phyloP scores from a whole-genome alignment of 2,329 filamentous ascomycete genomes.

The Arthrobotrys sinensis region DNA sequence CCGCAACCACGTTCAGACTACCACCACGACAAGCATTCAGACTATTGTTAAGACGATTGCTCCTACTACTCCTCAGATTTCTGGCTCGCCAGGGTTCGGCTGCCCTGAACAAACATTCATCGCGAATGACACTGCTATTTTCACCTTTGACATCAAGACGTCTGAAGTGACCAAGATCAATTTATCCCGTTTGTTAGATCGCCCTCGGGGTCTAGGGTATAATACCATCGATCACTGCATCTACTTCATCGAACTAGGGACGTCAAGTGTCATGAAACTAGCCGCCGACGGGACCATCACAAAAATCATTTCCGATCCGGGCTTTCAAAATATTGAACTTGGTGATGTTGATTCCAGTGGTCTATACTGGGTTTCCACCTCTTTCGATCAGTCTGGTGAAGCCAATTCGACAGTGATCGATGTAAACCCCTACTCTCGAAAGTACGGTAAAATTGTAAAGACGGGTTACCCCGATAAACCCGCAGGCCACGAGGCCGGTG shows the following conservation, averaged over 20 bases:
- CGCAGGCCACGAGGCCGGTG: no score
- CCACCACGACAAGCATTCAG: not conserved
- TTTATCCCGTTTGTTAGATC: not conserved
- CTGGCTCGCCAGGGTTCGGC: not conserved
- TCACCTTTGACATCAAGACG: not conserved
- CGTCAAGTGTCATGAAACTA: not conserved
- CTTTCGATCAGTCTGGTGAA: not conserved
- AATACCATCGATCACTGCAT: not conserved
- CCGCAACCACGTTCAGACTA: no score
- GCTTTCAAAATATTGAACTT: not conserved
- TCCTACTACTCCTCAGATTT: no score
- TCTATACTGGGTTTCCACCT: not conserved
- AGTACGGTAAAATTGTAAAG: conserved; percentile 1
- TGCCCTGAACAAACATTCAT: not conserved
- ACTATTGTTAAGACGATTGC: not conserved
- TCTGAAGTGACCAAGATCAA: not conserved
- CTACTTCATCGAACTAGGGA: not conserved
- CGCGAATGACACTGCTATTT: not conserved
- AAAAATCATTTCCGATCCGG: not conserved
- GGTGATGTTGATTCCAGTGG: conserved; percentile 15
- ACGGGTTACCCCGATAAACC: no score
- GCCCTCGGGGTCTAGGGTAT: not conserved
- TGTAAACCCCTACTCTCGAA: conserved; percentile 7
- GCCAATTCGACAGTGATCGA: not conserved
- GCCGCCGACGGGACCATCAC: not conserved